These are phyloP conservation scores for Vitis rupestris DNA, from an alignment of 164 flowering plant species.

Conservation along the genomic window DNA sequence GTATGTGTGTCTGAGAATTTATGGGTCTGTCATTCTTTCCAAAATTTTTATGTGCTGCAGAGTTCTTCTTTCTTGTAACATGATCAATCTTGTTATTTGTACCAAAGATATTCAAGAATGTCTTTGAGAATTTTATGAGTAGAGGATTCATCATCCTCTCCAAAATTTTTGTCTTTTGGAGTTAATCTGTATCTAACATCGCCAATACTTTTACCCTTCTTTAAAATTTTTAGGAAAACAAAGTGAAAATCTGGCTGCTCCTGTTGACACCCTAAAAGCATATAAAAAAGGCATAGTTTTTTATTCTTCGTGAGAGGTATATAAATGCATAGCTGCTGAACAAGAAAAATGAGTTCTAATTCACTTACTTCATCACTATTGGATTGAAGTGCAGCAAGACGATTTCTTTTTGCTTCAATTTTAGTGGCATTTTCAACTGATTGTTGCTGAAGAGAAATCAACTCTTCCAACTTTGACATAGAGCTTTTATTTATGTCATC, in stretches of 20 bases:
- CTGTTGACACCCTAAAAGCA: background rate
- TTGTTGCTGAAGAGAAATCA: slow-evolving; percentile 55
- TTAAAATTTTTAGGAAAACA: background rate
- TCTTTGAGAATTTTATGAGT: too few species aligned
- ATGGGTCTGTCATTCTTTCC: too few species aligned
- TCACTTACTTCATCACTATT: slow-evolving; percentile 58
- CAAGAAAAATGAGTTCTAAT: background rate
- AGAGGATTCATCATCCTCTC: too few species aligned
- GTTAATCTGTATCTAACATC: too few species aligned
- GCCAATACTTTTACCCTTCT: too few species aligned
- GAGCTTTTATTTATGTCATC: slow-evolving; percentile 26
- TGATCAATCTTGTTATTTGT: too few species aligned
- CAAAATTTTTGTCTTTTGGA: too few species aligned
- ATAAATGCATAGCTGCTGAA: background rate
- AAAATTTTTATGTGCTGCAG: too few species aligned
- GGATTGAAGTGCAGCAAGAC: slow-evolving; percentile 47
- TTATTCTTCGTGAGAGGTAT: too few species aligned
- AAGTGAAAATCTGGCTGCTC: background rate
- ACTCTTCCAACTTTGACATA: slow-evolving; percentile 25
- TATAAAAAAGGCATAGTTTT: background rate
- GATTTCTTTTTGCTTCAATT: slow-evolving; percentile 56
- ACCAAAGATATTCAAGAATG: too few species aligned
- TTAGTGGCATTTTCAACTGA: slow-evolving; percentile 46
- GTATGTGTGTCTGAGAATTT: too few species aligned
- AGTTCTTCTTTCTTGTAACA: too few species aligned